Evolutionary conservation across 805 yeast species (phyloP), one percentile per base, ranked within the genome.

Genomic region (Kazachstania psychrophila): DNA sequence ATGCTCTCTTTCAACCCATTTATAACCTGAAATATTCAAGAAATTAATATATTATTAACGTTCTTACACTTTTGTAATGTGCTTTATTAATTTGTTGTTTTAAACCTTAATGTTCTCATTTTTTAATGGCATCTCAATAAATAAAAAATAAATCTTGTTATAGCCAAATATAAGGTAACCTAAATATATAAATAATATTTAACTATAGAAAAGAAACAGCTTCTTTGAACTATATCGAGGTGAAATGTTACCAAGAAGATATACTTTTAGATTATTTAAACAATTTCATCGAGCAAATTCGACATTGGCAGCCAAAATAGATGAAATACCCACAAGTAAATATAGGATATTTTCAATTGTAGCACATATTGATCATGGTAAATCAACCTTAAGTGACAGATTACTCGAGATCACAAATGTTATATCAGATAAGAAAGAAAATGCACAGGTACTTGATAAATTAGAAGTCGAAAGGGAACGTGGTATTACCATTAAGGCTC

Each of bases 401-500:
- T 64, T 89, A 22, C 63, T 89, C 19, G 96, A 92, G 51, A 58
- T 85, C 31, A 92, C 97, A 0, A 89, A 92, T 0, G 96, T 89
- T 1, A 83, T 89, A 72, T 74, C 84, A 0, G 86, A 87, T 2
- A 60, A 63, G 22, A 37, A 34, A 2, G 30, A 39, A 17, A 84
- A 82, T 52, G 77, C 77, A 46, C 96, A 89, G 58, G 89, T 92
- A 24, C 65, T 89, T 44, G 98, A 89, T 56, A 82, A 80, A 52
- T 64, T 89, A 41, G 96, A 92, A 52, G 98, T 89, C 14, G 98
- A 89, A 56, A 67, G 95, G 54, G 97, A 89, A 61, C 66, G 98
- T 50, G 98, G 98, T 2, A 89, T 89, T 50, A 89, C 98, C 0
- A 92, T 89, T 38, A 89, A 89, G 59, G 97, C 97, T 0, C 97